phyloP scores from a whole-genome alignment of 2,329 filamentous ascomycete species.

The Polytolypa hystricis region DNA sequence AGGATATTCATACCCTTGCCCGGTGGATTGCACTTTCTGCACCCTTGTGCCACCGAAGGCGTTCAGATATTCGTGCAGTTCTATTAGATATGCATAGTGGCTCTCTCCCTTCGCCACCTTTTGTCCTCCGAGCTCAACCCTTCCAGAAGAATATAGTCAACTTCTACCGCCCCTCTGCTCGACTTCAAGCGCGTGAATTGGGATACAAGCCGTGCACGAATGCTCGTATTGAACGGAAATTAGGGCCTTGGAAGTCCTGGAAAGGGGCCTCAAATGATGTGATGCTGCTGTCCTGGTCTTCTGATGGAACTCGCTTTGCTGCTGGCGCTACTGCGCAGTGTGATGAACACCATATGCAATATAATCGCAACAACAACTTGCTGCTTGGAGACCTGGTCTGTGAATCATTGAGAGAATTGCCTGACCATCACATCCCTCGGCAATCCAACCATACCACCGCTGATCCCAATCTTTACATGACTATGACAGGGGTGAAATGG shows the following conservation, averaged over 20 bases:
- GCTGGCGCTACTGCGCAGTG: slow-evolving; percentile 47
- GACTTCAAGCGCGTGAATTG: slow-evolving; percentile 23
- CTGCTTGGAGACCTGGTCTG: slow-evolving; percentile 38
- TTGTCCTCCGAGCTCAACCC: slow-evolving; percentile 4
- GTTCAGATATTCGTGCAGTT: slow-evolving; percentile 15
- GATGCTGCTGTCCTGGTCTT: slow-evolving; percentile 45
- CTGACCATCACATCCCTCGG: slow-evolving; percentile 40
- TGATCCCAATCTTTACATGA: slow-evolving; percentile 45
- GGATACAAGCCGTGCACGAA: too few species aligned
- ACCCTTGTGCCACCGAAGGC: slow-evolving; percentile 12
- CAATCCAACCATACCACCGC: slow-evolving; percentile 38
- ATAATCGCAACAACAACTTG: slow-evolving; percentile 49
- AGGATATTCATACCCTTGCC: too few species aligned
- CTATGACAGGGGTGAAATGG: slow-evolving; percentile 46
- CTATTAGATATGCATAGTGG: slow-evolving; percentile 15
- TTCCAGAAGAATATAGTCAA: slow-evolving; percentile 2
- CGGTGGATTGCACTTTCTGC: too few species aligned
- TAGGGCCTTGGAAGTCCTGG: slow-evolving; percentile 37
- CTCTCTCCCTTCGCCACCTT: slow-evolving; percentile 12
- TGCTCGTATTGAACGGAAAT: too few species aligned
- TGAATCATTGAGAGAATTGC: slow-evolving; percentile 40
- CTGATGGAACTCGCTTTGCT: slow-evolving; percentile 43
- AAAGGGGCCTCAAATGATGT: slow-evolving; percentile 50
- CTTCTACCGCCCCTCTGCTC: slow-evolving; percentile 2
- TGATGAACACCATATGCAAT: slow-evolving; percentile 47